A percentile compares a stretch with the other conserved stretches of the same genome.
These are phyloP conservation scores for Sergeia podlipaevii DNA, from an alignment of 208 protist genomes.

Conservation along the genomic window DNA sequence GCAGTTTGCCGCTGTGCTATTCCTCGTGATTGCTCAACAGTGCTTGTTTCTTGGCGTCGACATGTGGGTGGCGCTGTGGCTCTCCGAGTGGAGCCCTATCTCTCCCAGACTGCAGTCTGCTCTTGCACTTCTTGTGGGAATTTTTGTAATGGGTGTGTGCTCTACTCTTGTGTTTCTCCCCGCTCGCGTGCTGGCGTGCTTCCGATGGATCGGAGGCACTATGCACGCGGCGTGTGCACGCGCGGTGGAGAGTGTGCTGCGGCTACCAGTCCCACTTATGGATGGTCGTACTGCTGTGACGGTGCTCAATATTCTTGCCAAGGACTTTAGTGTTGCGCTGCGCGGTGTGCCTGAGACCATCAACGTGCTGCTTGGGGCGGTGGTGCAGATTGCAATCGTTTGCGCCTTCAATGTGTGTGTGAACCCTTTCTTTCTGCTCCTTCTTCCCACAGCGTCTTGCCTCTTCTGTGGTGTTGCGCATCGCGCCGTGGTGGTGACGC, in stretches of 20 bases:
- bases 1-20: no score
- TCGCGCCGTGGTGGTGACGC: slow-evolving; percentile 37
- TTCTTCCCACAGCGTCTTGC: slow-evolving; percentile 40
- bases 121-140: slow-evolving; percentile 5
- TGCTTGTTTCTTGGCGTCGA: slow-evolving; percentile 30
- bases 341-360: slow-evolving; percentile 30
- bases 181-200: slow-evolving; percentile 4
- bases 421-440: slow-evolving; percentile 51
- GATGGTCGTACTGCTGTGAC: slow-evolving; percentile 31
- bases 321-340: slow-evolving; percentile 45
- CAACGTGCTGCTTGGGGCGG: slow-evolving; percentile 33
- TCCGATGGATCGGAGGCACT: slow-evolving; percentile 19
- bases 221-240: slow-evolving; percentile 38
- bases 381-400: slow-evolving; percentile 37
- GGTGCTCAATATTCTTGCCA: slow-evolving; percentile 34
- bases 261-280: slow-evolving; percentile 47
- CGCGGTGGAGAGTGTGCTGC: slow-evolving; percentile 38
- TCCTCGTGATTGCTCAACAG: slow-evolving; percentile 33
- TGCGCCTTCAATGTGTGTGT: slow-evolving; percentile 38
- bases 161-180: slow-evolving; percentile 14
- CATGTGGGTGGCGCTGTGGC: slow-evolving; percentile 50
- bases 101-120: not conserved
- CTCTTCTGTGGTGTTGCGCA: slow-evolving; percentile 40
- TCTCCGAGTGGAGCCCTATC: slow-evolving; percentile 5
- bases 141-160: not conserved